These are phyloP conservation scores for Alternaria ethzedia DNA, from an alignment of 2,329 filamentous ascomycete species.

Conservation along the genomic window DNA sequence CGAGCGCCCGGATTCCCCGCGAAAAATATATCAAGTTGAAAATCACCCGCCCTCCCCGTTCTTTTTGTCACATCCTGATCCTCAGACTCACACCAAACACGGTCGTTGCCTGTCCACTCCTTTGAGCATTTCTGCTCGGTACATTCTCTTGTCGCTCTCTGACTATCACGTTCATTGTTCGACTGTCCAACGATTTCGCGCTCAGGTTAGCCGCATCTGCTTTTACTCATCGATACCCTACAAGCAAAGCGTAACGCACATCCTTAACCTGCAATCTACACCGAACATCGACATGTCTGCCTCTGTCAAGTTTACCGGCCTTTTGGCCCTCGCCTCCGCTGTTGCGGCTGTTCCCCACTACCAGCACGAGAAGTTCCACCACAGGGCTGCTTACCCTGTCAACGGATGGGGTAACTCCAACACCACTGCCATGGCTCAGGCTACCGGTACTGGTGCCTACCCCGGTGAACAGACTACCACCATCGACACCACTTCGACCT, in stretches of 20 bases:
- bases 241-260: constrained; percentile 9
- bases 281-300: constrained; percentile 42
- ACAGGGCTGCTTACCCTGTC: constrained; percentile 37
- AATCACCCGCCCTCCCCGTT: constrained; percentile 3
- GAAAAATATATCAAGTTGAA: constrained; percentile 8
- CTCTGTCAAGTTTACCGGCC: constrained; percentile 47
- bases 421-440: constrained; percentile 27
- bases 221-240: constrained; percentile 9
- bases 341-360: constrained; percentile 50
- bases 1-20: constrained; percentile 1
- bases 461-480: constrained; percentile 32
- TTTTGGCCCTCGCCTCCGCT: constrained; percentile 52
- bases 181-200: constrained; percentile 13
- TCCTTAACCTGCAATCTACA: background rate
- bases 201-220: constrained; percentile 16
- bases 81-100: constrained; percentile 7
- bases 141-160: constrained; percentile 15
- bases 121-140: constrained; percentile 16
- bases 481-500: constrained; percentile 31
- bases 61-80: constrained; percentile 6
- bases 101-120: constrained; percentile 11
- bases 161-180: constrained; percentile 12
- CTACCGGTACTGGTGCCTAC: constrained; percentile 29
- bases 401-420: constrained; percentile 40
- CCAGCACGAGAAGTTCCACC: constrained; percentile 38